Percentiles rank a stretch among this genome's conserved stretches.
Evolutionary conservation across 2,329 filamentous ascomycete species (phyloP).

Genomic region (Aureobasidium sp.): DNA sequence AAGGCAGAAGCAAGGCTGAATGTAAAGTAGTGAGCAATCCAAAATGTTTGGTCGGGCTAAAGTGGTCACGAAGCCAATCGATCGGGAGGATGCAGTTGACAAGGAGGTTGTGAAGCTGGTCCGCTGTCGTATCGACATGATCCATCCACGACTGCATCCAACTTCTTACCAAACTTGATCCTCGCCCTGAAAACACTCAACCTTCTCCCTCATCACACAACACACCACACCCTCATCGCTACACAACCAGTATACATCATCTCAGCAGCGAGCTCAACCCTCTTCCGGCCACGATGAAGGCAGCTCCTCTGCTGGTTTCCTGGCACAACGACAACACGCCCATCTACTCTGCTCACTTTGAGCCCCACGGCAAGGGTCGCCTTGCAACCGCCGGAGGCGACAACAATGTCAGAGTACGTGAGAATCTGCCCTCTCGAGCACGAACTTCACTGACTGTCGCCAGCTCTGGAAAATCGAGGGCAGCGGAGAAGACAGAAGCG

Average conservation of each 20-base stretch:
- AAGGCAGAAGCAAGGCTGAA: background rate
- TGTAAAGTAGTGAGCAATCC: background rate
- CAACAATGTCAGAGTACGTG: slow-evolving; percentile 81
- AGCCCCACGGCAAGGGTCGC: slow-evolving; percentile 81
- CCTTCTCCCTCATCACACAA: background rate
- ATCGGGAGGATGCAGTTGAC: slow-evolving; percentile 5
- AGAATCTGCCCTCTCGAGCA: slow-evolving; percentile 9
- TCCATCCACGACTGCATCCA: background rate
- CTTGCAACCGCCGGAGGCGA: slow-evolving; percentile 92
- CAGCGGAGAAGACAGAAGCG: slow-evolving; percentile 76
- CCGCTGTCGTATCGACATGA: background rate
- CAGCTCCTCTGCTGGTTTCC: slow-evolving; percentile 89
- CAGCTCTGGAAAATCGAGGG: slow-evolving; percentile 87
- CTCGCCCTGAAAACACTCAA: background rate
- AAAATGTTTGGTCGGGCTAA: background rate
- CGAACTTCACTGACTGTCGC: slow-evolving; percentile 10
- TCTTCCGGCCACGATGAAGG: slow-evolving; percentile 61
- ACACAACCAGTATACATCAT: background rate
- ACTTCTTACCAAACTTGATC: background rate
- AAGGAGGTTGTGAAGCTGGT: slow-evolving; percentile 4
- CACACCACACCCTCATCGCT: background rate
- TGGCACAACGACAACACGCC: slow-evolving; percentile 98
- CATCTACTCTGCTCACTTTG: slow-evolving; percentile 96
- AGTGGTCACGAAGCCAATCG: slow-evolving; percentile 3
- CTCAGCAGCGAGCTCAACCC: background rate